phyloP scores from a whole-genome alignment of 2,329 filamentous ascomycete genomes.

The Fusarium humuli region DNA sequence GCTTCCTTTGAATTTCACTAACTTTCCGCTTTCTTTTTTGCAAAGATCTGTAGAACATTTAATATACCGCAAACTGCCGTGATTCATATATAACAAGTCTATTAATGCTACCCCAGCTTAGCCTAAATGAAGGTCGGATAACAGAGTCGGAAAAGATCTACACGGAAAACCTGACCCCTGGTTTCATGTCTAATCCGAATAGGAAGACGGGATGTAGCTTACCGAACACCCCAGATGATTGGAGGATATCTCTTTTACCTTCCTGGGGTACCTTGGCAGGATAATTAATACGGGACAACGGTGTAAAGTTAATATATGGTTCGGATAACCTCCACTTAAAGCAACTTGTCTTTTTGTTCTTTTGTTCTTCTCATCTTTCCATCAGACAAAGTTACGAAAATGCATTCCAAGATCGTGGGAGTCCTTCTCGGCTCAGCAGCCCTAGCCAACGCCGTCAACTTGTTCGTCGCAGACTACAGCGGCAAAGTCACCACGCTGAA shows the following conservation, averaged over 20 bases:
- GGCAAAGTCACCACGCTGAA: conserved; percentile 39
- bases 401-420: conserved; percentile 7
- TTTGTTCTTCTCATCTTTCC: too few species aligned
- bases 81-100: not conserved
- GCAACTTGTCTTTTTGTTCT: too few species aligned
- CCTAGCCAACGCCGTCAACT: conserved; percentile 28
- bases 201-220: conserved; percentile 6
- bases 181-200: conserved; percentile 19
- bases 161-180: conserved; percentile 4
- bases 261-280: not conserved
- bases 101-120: not conserved
- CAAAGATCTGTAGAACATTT: not conserved
- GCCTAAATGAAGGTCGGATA: conserved; percentile 12
- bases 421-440: conserved; percentile 17
- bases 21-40: not conserved
- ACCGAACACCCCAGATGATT: not conserved
- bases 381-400: not conserved
- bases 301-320: not conserved
- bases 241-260: conserved; percentile 20
- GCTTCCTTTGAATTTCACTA: not conserved
- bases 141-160: conserved; percentile 13
- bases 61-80: not conserved
- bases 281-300: not conserved
- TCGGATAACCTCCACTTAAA: not conserved
- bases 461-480: conserved; percentile 41